These are phyloP conservation scores for Phytophthora pistaciae DNA, from an alignment of 352 stramenopile species.

Conservation along the genomic window DNA sequence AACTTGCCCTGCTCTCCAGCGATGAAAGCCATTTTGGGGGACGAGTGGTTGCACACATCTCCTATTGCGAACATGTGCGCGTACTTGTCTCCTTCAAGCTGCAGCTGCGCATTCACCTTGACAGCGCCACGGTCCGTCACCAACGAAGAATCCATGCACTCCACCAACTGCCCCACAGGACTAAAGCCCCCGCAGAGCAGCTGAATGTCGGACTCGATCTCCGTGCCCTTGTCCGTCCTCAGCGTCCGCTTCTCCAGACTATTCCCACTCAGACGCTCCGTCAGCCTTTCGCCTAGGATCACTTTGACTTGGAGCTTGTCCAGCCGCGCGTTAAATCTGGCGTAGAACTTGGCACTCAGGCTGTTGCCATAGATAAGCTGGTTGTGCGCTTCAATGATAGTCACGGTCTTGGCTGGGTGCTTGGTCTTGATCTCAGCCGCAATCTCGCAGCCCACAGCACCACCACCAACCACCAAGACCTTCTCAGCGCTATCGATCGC, in stretches of 20 bases:
- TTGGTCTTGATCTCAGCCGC: conserved; percentile 46
- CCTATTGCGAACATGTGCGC: conserved; percentile 48
- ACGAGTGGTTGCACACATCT: conserved; percentile 47
- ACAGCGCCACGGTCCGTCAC: conserved; percentile 30
- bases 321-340: conserved; percentile 17
- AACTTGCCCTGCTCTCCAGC: conserved; percentile 41
- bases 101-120: conserved; percentile 39
- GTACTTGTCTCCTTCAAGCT: conserved; percentile 38
- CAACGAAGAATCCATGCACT: conserved; percentile 23
- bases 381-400: conserved; percentile 34
- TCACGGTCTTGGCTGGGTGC: conserved; percentile 43
- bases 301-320: conserved; percentile 34
- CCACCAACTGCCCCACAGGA: conserved; percentile 26
- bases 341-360: conserved; percentile 31
- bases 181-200: conserved; percentile 41
- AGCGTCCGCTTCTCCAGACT: conserved; percentile 27
- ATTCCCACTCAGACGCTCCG: conserved; percentile 30
- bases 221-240: too few species aligned
- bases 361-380: conserved; percentile 32
- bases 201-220: conserved; percentile 29
- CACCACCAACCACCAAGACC: conserved; percentile 41
- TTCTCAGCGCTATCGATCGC: conserved; percentile 33
- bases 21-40: conserved; percentile 45
- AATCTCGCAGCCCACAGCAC: conserved; percentile 37
- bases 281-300: conserved; percentile 36